phyloP scores from a whole-genome alignment of 768 basidiomycete genomes.

The Leucogyrophana mollusca region DNA sequence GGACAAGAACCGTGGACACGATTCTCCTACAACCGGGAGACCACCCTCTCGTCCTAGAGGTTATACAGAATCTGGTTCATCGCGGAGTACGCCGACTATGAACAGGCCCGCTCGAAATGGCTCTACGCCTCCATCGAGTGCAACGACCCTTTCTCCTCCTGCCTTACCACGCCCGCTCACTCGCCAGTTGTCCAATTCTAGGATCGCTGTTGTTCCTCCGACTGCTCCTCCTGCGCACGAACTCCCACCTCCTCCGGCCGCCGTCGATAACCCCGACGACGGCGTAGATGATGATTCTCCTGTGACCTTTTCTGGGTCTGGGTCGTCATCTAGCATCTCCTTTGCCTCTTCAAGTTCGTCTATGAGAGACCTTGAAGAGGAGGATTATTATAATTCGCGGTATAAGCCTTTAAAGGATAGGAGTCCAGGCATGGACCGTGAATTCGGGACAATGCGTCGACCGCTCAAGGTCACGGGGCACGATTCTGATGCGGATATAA shows the following conservation, averaged over 20 bases:
- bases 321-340: conserved; percentile 30
- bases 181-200: conserved; percentile 44
- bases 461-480: not conserved
- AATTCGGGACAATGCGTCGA: conserved; percentile 2
- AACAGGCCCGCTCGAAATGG: conserved; percentile 16
- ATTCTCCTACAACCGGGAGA: conserved; percentile 29
- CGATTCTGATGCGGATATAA: conserved; percentile 4
- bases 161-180: conserved; percentile 33
- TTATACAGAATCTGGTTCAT: conserved; percentile 41
- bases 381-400: conserved; percentile 26
- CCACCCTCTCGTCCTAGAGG: conserved; percentile 47
- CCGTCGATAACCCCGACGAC: not conserved
- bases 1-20: conserved; percentile 32
- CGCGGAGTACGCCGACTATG: conserved; percentile 30
- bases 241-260: conserved; percentile 34
- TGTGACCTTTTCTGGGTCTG: conserved; percentile 10
- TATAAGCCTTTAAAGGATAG: conserved; percentile 25
- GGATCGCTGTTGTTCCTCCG: conserved; percentile 38
- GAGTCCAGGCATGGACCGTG: conserved; percentile 9
- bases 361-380: conserved; percentile 22
- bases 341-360: conserved; percentile 41
- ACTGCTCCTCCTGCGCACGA: conserved; percentile 49
- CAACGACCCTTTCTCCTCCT: conserved; percentile 11
- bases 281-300: conserved; percentile 8
- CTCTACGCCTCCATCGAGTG: conserved; percentile 6